phyloP scores from a whole-genome alignment of 306 rosid genomes.

The Fagus sylvatica region DNA sequence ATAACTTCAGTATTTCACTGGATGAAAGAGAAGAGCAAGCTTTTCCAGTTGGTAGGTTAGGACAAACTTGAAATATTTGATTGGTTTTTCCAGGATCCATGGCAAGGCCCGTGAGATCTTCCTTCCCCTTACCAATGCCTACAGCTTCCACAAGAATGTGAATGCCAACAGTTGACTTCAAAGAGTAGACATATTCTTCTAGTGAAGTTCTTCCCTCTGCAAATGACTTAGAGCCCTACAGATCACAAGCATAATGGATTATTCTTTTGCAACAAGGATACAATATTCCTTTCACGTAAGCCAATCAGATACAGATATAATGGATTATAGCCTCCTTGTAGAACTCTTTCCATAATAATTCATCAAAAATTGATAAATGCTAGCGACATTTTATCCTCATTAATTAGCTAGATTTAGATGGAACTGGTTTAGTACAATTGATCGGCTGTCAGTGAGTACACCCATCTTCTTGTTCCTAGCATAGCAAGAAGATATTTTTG shows the following conservation, averaged over 20 bases:
- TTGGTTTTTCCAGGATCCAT: constrained; percentile 53
- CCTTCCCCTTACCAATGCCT: constrained; percentile 68
- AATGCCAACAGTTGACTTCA: constrained; percentile 65
- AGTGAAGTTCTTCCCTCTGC: constrained; percentile 58
- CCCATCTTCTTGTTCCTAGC: neutral
- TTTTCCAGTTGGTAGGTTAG: constrained; percentile 45
- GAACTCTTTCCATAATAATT: too few species aligned
- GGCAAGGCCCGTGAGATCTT: constrained; percentile 64
- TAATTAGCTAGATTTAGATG: neutral
- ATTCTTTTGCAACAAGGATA: constrained; percentile 20
- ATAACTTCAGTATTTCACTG: constrained; percentile 51
- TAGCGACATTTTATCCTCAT: too few species aligned
- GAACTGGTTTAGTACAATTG: neutral
- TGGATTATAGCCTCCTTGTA: neutral
- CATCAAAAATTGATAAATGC: too few species aligned
- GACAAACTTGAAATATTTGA: constrained; percentile 27
- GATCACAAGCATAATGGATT: constrained; percentile 24
- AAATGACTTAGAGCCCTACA: constrained; percentile 63
- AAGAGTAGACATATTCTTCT: constrained; percentile 58
- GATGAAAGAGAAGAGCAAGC: constrained; percentile 65
- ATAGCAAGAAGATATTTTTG: neutral
- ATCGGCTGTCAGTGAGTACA: neutral
- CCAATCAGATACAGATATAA: neutral
- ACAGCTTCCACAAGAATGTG: constrained; percentile 65
- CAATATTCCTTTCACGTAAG: neutral